A percentile compares a stretch with the other conserved stretches of the same genome.
phyloP scores from a whole-genome alignment of 495 filamentous ascomycete species.

The Xylaria venustula region DNA sequence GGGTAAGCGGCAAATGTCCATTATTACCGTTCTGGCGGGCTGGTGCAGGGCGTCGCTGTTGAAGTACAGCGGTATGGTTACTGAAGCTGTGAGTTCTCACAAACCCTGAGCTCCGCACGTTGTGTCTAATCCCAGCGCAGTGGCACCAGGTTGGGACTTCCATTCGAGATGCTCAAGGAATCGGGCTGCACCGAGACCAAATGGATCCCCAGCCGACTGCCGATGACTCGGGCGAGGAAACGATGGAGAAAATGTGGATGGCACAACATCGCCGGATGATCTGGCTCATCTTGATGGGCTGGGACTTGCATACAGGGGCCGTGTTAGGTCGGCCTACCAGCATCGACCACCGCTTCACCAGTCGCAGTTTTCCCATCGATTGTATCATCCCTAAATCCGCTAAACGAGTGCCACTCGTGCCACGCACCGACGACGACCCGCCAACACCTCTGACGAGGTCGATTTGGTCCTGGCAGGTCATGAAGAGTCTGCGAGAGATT shows the following conservation, averaged over 20 bases:
- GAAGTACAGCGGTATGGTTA: slow-evolving; percentile 51
- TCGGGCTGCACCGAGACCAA: slow-evolving; percentile 56
- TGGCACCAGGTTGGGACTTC: slow-evolving; percentile 60
- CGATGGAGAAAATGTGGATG: slow-evolving; percentile 52
- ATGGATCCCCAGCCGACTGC: slow-evolving; percentile 37
- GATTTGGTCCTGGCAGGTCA: slow-evolving; percentile 35
- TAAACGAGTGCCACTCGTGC: slow-evolving; percentile 33
- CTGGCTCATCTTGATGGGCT: slow-evolving; percentile 57
- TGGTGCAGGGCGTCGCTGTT: slow-evolving; percentile 50
- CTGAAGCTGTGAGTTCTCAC: slow-evolving; percentile 40
- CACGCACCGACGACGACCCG: slow-evolving; percentile 35
- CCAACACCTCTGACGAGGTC: slow-evolving; percentile 43
- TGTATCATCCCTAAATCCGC: slow-evolving; percentile 31
- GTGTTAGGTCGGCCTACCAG: slow-evolving; percentile 59
- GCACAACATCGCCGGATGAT: slow-evolving; percentile 51
- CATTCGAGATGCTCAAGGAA: slow-evolving; percentile 63
- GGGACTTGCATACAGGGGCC: slow-evolving; percentile 59
- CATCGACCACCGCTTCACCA: slow-evolving; percentile 44
- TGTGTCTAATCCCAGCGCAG: slow-evolving; percentile 21
- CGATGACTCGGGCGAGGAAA: slow-evolving; percentile 41
- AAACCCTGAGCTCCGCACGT: slow-evolving; percentile 1
- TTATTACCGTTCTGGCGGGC: slow-evolving; percentile 56
- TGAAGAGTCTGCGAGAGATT: slow-evolving; percentile 36
- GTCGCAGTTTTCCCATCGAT: slow-evolving; percentile 41
- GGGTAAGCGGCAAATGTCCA: slow-evolving; percentile 53